These are phyloP conservation scores for Rhinocladiella similis DNA, from an alignment of 2,329 filamentous ascomycete genomes.

Conservation along the genomic window DNA sequence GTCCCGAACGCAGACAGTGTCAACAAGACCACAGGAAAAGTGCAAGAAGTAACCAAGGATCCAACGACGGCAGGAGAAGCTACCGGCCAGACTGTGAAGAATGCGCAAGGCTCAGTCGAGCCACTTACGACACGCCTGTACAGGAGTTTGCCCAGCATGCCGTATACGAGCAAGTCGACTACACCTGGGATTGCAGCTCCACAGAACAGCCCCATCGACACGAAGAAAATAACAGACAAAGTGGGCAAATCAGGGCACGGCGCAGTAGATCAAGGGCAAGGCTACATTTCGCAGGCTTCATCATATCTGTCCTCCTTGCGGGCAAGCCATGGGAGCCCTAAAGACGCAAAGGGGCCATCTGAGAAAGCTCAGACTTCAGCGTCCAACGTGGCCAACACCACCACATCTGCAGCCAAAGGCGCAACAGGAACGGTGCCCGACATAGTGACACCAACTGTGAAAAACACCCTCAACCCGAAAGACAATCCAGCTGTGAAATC, in stretches of 20 bases:
- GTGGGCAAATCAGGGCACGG: constrained; percentile 9
- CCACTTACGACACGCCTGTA: constrained; percentile 21
- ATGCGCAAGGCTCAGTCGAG: constrained; percentile 16
- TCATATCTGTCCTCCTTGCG: constrained; percentile 21
- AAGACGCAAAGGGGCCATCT: constrained; percentile 11
- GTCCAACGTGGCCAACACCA: constrained; percentile 14
- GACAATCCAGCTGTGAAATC: constrained; percentile 27
- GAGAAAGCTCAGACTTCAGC: constrained; percentile 13
- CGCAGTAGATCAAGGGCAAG: constrained; percentile 10
- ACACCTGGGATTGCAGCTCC: constrained; percentile 6
- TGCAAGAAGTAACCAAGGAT: constrained; percentile 17
- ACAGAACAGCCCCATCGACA: constrained; percentile 7
- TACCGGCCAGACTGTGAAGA: constrained; percentile 18
- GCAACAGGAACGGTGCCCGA: constrained; percentile 23
- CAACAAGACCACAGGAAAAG: constrained; percentile 19
- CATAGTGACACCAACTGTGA: constrained; percentile 20
- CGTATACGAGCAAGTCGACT: constrained; percentile 16
- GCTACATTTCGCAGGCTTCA: constrained; percentile 26
- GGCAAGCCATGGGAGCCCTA: background rate
- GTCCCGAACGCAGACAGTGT: constrained; percentile 27
- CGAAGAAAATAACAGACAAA: constrained; percentile 11
- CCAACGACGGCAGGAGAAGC: constrained; percentile 14
- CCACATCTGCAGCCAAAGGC: constrained; percentile 16
- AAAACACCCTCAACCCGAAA: constrained; percentile 22
- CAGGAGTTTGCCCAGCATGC: constrained; percentile 27